These are phyloP conservation scores for Cerrena zonata DNA, from an alignment of 1,284 basidiomycete species.

Conservation along the genomic window DNA sequence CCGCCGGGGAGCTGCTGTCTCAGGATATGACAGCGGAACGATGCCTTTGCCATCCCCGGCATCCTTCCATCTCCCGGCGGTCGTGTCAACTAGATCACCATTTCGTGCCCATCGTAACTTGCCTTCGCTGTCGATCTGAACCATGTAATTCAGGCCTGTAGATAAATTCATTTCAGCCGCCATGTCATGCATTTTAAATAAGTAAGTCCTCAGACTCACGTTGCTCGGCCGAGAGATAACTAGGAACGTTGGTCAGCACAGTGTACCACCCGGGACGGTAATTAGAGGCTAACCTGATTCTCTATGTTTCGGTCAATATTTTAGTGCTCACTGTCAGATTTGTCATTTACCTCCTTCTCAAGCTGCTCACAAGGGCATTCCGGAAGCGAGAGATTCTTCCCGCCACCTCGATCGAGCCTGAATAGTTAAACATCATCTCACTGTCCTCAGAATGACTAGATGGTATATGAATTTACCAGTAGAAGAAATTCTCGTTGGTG, in stretches of 20 bases:
- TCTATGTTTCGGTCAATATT: not conserved
- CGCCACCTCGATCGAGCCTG: constrained; percentile 70
- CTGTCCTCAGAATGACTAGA: not conserved
- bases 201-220: constrained; percentile 31
- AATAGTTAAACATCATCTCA: constrained; percentile 5
- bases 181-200: not conserved
- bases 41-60: constrained; percentile 54
- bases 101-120: constrained; percentile 68
- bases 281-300: not conserved
- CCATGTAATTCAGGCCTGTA: constrained; percentile 62
- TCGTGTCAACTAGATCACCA: constrained; percentile 57
- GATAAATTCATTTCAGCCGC: too few relatives aligned
- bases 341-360: constrained; percentile 51
- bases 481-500: constrained; percentile 68
- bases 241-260: constrained; percentile 16
- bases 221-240: constrained; percentile 67
- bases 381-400: constrained; percentile 57
- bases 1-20: constrained; percentile 14
- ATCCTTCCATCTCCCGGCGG: constrained; percentile 60
- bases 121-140: constrained; percentile 58
- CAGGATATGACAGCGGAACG: constrained; percentile 37
- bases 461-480: constrained; percentile 38
- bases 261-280: not conserved
- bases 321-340: not conserved
- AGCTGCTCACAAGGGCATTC: constrained; percentile 65